These are phyloP conservation scores for Davidsoniella virescens DNA, from an alignment of 2,329 filamentous ascomycete species.

Conservation along the genomic window DNA sequence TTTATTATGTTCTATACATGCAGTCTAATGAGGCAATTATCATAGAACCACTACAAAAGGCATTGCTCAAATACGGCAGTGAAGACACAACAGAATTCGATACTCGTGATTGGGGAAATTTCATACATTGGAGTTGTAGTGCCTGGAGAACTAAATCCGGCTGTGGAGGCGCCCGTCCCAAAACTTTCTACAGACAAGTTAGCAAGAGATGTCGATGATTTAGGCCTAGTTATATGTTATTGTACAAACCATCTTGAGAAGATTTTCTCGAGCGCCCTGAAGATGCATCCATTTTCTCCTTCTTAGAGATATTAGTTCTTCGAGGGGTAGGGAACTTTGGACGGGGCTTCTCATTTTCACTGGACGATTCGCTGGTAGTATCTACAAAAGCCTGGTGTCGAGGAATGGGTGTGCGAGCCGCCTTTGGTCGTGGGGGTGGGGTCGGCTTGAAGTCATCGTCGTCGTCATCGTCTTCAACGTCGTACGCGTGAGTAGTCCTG, in stretches of 20 bases:
- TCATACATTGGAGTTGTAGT: constrained; percentile 8
- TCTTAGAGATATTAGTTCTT: not conserved
- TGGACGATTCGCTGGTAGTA: constrained; percentile 10
- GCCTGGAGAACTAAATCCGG: not conserved
- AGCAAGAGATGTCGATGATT: too few relatives aligned
- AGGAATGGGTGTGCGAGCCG: constrained; percentile 3
- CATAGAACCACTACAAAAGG: too few relatives aligned
- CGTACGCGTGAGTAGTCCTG: constrained; percentile 5
- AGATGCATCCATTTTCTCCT: not conserved
- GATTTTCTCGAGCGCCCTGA: not conserved
- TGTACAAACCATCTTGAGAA: not conserved
- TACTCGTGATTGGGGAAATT: not conserved
- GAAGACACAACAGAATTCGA: not conserved
- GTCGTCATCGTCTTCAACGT: not conserved
- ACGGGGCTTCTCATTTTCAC: constrained; percentile 4
- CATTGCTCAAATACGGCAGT: too few relatives aligned
- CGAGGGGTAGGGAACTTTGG: constrained; percentile 4
- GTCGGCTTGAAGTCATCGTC: constrained; percentile 5
- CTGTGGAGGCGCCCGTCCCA: constrained; percentile 1
- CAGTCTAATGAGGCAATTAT: too few relatives aligned
- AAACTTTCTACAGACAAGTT: not conserved
- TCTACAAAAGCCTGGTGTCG: constrained; percentile 7
- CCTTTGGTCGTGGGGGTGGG: constrained; percentile 4
- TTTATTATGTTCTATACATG: too few relatives aligned
- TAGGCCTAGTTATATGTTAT: too few relatives aligned